Base-by-base conservation (phyloP, 108 stramenopile species). In the Cyclotella kingstonii region DNA sequence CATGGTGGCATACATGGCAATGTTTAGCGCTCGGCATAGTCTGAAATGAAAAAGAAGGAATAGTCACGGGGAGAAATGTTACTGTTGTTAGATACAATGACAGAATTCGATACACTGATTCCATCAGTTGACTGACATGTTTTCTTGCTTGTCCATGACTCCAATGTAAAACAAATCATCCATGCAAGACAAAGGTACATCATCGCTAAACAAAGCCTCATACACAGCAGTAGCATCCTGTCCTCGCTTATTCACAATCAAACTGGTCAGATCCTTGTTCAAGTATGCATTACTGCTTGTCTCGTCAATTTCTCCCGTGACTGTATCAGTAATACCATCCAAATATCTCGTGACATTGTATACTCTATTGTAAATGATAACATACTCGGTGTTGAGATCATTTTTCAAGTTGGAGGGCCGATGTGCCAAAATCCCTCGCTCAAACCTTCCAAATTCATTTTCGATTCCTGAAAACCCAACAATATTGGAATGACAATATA, bases 291-390 rank as follows among this genome's bases (percentile, higher is more conserved):
- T 58, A 39, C 71, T 64, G 48, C 70, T 71, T 9, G 70, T 48
- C 29, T 3, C 29, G 18, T 70, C 57, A 11, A 77, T 57, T 22
- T 70, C 55, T 9, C 69, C 69, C 2, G 70, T 49, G 22, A 22
- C 35, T 28, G 55, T 21, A 30, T 77, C 66, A 19, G 19, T 68
- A 1, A 80, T 34, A 6, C 55, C 59, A 2, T 71, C 19, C 25
- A 80, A 53, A 35, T 80, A 80, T 6, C 49, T 47, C 5, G 79
- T 76, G 14, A 80, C 74, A 55, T 80, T 76, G 63, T 80, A 80
- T 17, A 80, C 47, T 2, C 60, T 41, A 36, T 76, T 44, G 40
- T 76, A 70, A 28, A 80, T 72, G 53, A 66, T 60, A 26, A 80
- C 36, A 53, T 53, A 80, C 5, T 80, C 69, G 38, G 63, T 73